phyloP scores from a whole-genome alignment of 2,329 filamentous ascomycete genomes.

The Capronia epimyces region DNA sequence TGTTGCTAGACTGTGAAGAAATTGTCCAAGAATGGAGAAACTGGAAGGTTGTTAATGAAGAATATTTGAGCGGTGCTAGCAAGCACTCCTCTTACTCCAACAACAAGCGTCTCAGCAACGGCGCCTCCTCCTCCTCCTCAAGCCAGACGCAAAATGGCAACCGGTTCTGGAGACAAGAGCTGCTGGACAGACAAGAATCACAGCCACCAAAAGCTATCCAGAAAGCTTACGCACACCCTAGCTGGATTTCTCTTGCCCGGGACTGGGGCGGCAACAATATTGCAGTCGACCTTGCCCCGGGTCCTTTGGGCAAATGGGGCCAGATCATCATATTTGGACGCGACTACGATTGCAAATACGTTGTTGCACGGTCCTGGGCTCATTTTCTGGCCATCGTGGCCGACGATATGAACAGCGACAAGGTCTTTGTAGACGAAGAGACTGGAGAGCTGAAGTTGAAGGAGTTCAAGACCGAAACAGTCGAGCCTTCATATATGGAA shows the following conservation, averaged over 20 bases:
- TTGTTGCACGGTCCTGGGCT: conserved; percentile 86
- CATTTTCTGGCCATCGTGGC: conserved; percentile 79
- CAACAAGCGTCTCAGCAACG: conserved; percentile 62
- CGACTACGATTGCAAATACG: conserved; percentile 98
- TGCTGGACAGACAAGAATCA: conserved; percentile 77
- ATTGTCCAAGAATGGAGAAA: conserved; percentile 97
- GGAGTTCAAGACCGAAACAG: conserved; percentile 81
- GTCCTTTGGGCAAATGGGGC: conserved; percentile 85
- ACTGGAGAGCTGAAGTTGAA: conserved; percentile 83
- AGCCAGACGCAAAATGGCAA: conserved; percentile 49
- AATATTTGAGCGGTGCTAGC: conserved; percentile 63
- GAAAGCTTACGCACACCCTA: conserved; percentile 86
- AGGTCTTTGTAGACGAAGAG: conserved; percentile 90
- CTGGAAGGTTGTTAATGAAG: conserved; percentile 88
- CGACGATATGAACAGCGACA: conserved; percentile 83
- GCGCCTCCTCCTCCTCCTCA: conserved; percentile 58
- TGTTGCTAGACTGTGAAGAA: conserved; percentile 96
- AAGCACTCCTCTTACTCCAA: conserved; percentile 57
- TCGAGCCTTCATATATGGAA: conserved; percentile 90
- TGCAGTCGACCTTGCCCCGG: conserved; percentile 85
- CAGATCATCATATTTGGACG: conserved; percentile 95
- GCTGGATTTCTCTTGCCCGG: conserved; percentile 91
- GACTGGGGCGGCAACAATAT: conserved; percentile 99
- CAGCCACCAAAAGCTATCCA: conserved; percentile 82
- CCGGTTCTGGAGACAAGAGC: conserved; percentile 71